These are phyloP conservation scores for Aspergillus indologenus DNA, from an alignment of 495 filamentous ascomycete species.

Conservation along the genomic window DNA sequence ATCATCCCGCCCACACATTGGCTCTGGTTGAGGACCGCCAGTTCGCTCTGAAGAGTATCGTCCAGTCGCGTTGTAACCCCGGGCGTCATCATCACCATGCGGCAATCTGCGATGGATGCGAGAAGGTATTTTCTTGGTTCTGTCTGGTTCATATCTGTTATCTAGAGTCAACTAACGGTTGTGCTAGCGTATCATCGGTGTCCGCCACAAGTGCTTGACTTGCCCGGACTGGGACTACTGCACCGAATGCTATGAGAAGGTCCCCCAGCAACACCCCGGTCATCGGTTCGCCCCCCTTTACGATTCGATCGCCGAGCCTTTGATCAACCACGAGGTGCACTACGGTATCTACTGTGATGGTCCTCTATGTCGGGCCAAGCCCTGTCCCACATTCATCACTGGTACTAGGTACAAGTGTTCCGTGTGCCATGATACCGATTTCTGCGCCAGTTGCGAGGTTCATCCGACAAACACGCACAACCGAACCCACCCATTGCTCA, in stretches of 20 bases:
- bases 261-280: conserved; percentile 65
- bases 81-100: conserved; percentile 80
- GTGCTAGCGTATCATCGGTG: conserved; percentile 68
- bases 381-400: conserved; percentile 63
- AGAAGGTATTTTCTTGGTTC: conserved; percentile 54
- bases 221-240: conserved; percentile 99
- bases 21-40: conserved; percentile 36
- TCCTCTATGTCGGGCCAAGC: conserved; percentile 70
- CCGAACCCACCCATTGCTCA: conserved; percentile 90
- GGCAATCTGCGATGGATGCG: conserved; percentile 93
- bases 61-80: conserved; percentile 63
- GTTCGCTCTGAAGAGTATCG: conserved; percentile 40
- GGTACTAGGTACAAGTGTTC: conserved; percentile 96
- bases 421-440: conserved; percentile 93
- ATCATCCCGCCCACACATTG: conserved; percentile 88
- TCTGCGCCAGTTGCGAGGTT: conserved; percentile 93
- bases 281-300: conserved; percentile 93
- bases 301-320: conserved; percentile 63
- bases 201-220: conserved; percentile 94
- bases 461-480: conserved; percentile 82
- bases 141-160: not conserved
- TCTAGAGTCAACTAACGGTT: conserved; percentile 23
- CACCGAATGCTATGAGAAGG: conserved; percentile 65
- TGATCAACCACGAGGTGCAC: conserved; percentile 56
- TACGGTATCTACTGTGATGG: conserved; percentile 93